Evolutionary conservation across 495 filamentous ascomycete species (phyloP), one percentile per base, ranked within the genome.

Genomic region (Rhizodiscina lignyota): DNA sequence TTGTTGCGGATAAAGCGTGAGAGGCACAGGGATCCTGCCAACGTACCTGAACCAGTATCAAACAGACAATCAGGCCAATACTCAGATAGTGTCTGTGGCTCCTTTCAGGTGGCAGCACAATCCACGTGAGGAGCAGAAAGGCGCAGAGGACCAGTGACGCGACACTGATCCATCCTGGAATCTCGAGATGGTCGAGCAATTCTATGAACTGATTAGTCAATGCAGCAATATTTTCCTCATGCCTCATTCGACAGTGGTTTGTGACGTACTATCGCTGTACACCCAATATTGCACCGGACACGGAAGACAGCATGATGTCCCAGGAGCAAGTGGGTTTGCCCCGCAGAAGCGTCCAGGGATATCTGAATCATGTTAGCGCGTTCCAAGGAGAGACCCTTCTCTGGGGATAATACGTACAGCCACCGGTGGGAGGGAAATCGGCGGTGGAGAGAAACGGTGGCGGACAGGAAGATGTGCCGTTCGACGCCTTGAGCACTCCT

Each of bases 41-140:
- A n/a, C 39, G 21, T 32, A 55, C 50, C 21, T 48, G 38, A 12
- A 60, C 32, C 31, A 58, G 35, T 13, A 54, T 35, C 19, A 54
- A 41, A 1, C 40, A 30, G 24, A 56, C 37, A 18, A 54, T 37
- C 15, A 60, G 36, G 18, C 53, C 50, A 17, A 57, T 41, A 30
- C 37, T 50, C 12, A 58, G 39, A 32, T 58, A 58, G 35, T 56
- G 52, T 13, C 48, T 35, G 21, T 51, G 52, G 31, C 45, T 58
- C 21, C 43, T 40, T 15, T 45, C 36, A 18, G 37, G 15, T 19
- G 53, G 53, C 13, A 59, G 39, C 8, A 56, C 37, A 3, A 40
- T 51, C 32, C 51, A 58, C n/a, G 51, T 53, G 15, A 56, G 16
- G 12, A 60, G 44, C 30, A 59, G 38, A 34, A 58, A 56, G 15